Evolutionary conservation across 139 green algal species (phyloP).

Genomic region (Coccomyxa sp.): DNA sequence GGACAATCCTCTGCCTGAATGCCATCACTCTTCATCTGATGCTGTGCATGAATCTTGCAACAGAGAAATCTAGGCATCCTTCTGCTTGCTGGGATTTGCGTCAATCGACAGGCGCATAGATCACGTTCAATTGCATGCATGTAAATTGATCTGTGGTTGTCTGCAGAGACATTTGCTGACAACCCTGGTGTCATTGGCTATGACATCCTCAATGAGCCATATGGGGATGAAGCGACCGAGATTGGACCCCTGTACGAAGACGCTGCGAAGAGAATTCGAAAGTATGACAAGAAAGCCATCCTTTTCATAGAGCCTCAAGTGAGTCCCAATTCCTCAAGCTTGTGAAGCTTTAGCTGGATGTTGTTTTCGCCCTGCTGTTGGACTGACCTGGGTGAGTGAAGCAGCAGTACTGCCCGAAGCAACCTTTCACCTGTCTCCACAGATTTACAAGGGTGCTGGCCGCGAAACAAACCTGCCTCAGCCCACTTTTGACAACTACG

Average conservation of each 20-base stretch:
- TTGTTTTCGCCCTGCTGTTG: too few relatives aligned
- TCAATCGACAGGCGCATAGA: too few relatives aligned
- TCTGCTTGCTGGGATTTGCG: too few relatives aligned
- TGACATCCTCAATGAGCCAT: background rate
- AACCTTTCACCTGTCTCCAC: background rate
- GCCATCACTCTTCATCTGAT: too few relatives aligned
- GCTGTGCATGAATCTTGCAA: too few relatives aligned
- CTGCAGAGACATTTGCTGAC: background rate
- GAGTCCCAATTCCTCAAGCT: too few relatives aligned
- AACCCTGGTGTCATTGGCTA: background rate
- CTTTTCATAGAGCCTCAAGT: background rate
- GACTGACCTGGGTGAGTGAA: too few relatives aligned
- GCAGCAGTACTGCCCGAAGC: too few relatives aligned
- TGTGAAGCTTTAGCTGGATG: too few relatives aligned
- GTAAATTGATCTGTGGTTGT: background rate
- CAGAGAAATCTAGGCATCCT: too few relatives aligned
- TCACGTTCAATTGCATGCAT: too few relatives aligned
- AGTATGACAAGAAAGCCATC: background rate
- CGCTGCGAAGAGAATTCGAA: background rate
- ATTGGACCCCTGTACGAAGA: background rate
- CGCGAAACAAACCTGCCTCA: background rate
- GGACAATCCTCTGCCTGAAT: too few relatives aligned
- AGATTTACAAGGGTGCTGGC: background rate
- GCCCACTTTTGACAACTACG: background rate
- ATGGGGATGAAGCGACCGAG: background rate